phyloP scores from a whole-genome alignment of 306 rosid species.

The Pueraria montana region DNA sequence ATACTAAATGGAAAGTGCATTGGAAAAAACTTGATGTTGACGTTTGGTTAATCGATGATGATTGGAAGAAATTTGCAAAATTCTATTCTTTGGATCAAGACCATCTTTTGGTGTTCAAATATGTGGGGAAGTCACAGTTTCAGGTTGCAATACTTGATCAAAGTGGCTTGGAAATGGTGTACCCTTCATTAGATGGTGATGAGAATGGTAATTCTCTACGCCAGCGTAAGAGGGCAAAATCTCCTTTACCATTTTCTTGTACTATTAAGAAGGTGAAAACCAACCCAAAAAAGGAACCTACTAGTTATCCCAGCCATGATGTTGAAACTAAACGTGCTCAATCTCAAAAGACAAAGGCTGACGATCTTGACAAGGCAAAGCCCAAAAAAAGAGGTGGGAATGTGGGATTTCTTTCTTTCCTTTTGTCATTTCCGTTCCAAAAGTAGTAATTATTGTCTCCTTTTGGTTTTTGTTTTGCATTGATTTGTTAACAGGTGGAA shows the following conservation, averaged over 20 bases:
- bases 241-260: neutral
- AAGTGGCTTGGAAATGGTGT: neutral
- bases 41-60: neutral
- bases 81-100: neutral
- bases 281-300: neutral
- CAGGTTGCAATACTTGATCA: neutral
- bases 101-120: slow-evolving; percentile 4
- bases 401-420: neutral
- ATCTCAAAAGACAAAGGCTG: neutral
- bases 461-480: neutral
- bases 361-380: neutral
- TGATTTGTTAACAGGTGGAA: slow-evolving; percentile 7
- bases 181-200: slow-evolving; percentile 7
- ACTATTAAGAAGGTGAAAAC: neutral
- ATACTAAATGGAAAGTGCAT: neutral
- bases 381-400: neutral
- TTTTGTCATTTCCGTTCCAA: neutral
- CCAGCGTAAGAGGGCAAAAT: neutral
- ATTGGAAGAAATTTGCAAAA: slow-evolving; percentile 12
- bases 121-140: neutral
- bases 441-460: neutral
- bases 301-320: neutral
- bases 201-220: no score
- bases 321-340: neutral
- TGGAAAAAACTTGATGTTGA: slow-evolving; percentile 3